Conservation (phyloP, 352 stramenopile genomes). For the Globisporangium polare region DNA sequence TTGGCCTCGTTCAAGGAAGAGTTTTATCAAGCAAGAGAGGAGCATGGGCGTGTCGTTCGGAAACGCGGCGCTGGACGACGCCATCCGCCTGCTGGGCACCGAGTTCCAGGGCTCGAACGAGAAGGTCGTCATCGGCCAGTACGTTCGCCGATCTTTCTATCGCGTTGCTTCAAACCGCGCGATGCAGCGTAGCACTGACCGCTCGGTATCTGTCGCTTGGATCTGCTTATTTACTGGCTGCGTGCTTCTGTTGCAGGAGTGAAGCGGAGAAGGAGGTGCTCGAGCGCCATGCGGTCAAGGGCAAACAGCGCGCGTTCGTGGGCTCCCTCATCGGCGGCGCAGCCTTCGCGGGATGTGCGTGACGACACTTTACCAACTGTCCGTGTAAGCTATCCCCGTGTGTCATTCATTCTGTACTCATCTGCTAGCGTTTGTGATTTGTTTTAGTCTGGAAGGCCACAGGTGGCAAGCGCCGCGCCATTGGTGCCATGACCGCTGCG, state of each 20-base stretch:
- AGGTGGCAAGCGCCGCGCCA: slow-evolving; percentile 33
- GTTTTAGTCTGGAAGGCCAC: slow-evolving; percentile 33
- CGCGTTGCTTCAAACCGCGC: too few species aligned
- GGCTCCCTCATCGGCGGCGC: slow-evolving; percentile 35
- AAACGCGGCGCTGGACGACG: slow-evolving; percentile 47
- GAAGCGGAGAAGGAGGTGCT: slow-evolving; percentile 62
- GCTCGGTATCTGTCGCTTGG: background rate
- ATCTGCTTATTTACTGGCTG: background rate
- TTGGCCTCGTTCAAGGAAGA: too few species aligned
- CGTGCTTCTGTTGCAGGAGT: slow-evolving; percentile 27
- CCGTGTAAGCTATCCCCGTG: background rate
- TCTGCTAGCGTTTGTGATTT: slow-evolving; percentile 11
- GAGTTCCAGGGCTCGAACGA: slow-evolving; percentile 54
- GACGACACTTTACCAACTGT: background rate
- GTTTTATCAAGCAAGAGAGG: background rate
- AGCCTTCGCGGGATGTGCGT: slow-evolving; percentile 22
- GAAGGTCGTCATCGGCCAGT: slow-evolving; percentile 52
- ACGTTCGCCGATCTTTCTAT: slow-evolving; percentile 16
- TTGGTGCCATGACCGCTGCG: slow-evolving; percentile 32
- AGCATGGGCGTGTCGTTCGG: slow-evolving; percentile 15
- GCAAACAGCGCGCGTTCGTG: slow-evolving; percentile 39
- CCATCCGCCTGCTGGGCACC: slow-evolving; percentile 57
- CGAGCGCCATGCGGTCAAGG: slow-evolving; percentile 40
- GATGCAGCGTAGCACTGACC: too few species aligned
- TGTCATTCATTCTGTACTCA: background rate